Conservation (phyloP, 352 stramenopile species). For the Globisporangium acanthophoron region DNA sequence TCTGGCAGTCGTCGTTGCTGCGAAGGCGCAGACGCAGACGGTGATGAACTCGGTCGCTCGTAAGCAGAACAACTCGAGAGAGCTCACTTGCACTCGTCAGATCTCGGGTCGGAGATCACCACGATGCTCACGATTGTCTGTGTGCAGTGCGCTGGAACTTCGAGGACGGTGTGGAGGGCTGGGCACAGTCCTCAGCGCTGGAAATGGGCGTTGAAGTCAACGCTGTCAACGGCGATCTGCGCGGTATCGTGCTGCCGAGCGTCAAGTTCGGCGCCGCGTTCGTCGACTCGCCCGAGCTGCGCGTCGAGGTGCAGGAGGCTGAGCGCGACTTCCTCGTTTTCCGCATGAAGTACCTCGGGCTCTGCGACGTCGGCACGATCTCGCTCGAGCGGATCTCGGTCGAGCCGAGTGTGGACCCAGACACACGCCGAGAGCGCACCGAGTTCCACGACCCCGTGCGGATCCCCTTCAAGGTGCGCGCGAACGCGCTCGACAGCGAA, state of each 20-base stretch:
- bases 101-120: too few species aligned
- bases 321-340: slow-evolving; percentile 51
- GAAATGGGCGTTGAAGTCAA: slow-evolving; percentile 67
- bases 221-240: slow-evolving; percentile 35
- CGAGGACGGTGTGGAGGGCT: slow-evolving; percentile 48
- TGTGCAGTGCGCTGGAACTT: slow-evolving; percentile 55
- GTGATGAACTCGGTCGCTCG: too few species aligned
- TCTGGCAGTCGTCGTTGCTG: too few species aligned
- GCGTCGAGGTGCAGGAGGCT: slow-evolving; percentile 38
- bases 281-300: slow-evolving; percentile 56
- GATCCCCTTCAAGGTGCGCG: slow-evolving; percentile 47
- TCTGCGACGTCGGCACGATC: slow-evolving; percentile 52
- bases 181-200: slow-evolving; percentile 49
- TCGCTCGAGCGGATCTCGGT: slow-evolving; percentile 36
- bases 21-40: too few species aligned
- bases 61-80: too few species aligned
- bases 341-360: slow-evolving; percentile 53
- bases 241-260: slow-evolving; percentile 35
- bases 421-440: slow-evolving; percentile 16
- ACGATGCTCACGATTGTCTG: too few species aligned
- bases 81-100: too few species aligned
- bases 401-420: slow-evolving; percentile 28
- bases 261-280: slow-evolving; percentile 28
- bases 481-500: slow-evolving; percentile 23
- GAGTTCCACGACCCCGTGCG: slow-evolving; percentile 37